Evolutionary conservation across 169 alveolate species (phyloP), one percentile per base, ranked within the genome.

Genomic region (Cardiosporidium cionae): DNA sequence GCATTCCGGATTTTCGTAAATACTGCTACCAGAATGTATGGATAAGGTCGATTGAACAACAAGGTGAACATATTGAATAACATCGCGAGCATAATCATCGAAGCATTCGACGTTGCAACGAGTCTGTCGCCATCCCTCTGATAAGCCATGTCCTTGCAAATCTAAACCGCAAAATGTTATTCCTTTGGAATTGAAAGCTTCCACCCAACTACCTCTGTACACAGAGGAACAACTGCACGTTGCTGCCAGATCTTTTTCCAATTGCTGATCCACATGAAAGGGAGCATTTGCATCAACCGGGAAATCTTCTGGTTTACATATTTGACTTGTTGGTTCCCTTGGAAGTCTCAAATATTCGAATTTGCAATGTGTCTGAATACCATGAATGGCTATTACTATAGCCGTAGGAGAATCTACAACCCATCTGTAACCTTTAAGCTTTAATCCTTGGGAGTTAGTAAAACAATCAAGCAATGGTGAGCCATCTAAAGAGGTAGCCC

Each of bases 111-210:
- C 80, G 54, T 68, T 52, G 52, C 72, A 70, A 0, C 84, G 84
- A 9, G 69, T 65, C 29, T 65, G 73, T 35, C 72, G 58, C 80
- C 79, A 78, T 2, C 84, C 84, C 53, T 71, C 80, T 0, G 80
- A 70, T 27, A 70, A 63, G 44, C 84, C 84, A 58, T 70, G 78
- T 52, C 84, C 78, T 67, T 78, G 76, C n/a, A 78, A 64, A 70
- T 78, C 84, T 76, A 72, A 54, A n/a, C 72, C 84, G 22, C 65
- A 58, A 31, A 78, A 76, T 27, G 70, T 27, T 16, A 68, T 69
- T 7, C 84, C 80, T 25, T 62, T 62, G 9, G 5, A n/a, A 54
- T 70, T 78, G 52, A 78, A 65, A 35, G 72, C 76, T 25, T 78
- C 77, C 33, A 67, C 63, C 84, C 84, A 78, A 44, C 80, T 70